Evolutionary conservation across 768 basidiomycete species (phyloP).

Genomic region (Macrolepiota albuminosa): DNA sequence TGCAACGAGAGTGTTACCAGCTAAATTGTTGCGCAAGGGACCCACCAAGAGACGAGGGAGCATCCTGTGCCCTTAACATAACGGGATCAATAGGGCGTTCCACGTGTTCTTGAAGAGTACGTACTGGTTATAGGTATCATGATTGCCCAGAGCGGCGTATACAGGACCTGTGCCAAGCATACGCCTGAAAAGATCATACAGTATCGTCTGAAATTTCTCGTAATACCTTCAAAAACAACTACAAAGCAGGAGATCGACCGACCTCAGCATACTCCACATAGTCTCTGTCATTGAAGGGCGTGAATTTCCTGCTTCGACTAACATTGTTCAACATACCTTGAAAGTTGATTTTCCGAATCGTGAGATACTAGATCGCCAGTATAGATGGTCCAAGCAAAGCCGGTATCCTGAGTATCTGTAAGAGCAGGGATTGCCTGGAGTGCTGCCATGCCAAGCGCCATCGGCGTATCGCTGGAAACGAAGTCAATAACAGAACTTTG

Average conservation of each 20-base stretch:
- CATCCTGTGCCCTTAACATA: constrained; percentile 48
- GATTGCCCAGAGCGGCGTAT: constrained; percentile 73
- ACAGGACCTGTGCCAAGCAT: constrained; percentile 64
- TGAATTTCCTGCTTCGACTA: background rate
- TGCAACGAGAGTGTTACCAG: constrained; percentile 39
- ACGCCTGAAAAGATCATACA: constrained; percentile 64
- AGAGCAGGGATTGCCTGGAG: constrained; percentile 65
- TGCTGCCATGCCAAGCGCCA: constrained; percentile 53
- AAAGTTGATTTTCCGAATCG: constrained; percentile 60
- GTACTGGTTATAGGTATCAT: constrained; percentile 68
- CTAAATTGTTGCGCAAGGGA: constrained; percentile 55
- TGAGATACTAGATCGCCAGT: constrained; percentile 77
- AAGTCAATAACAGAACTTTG: background rate
- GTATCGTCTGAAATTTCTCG: constrained; percentile 38
- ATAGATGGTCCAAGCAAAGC: constrained; percentile 62
- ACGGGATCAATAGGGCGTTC: background rate
- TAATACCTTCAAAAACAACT: background rate
- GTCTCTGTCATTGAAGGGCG: constrained; percentile 30
- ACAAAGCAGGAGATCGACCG: background rate
- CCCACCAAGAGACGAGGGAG: constrained; percentile 53
- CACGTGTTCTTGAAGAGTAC: constrained; percentile 12
- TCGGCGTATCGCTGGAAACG: constrained; percentile 54
- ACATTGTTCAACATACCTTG: constrained; percentile 36
- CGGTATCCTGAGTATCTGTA: constrained; percentile 52
- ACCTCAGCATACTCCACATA: constrained; percentile 65